Base-by-base conservation (phyloP, 306 rosid species). In the Cucumis hystrix region DNA sequence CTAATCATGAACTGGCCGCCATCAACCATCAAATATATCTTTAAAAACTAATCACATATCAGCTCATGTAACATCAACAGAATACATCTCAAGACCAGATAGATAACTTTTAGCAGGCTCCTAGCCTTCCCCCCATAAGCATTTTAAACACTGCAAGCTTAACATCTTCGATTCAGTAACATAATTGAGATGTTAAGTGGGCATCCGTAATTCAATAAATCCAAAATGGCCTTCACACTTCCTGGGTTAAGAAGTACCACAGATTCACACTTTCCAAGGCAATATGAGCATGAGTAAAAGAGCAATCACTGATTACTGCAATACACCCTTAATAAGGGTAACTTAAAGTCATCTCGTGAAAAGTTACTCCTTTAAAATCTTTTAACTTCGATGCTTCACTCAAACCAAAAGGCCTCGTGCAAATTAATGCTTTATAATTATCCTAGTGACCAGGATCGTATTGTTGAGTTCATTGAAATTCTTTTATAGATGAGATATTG, bases 241-340 rank as follows among this genome's bases (percentile, higher is more conserved):
- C 1, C 7, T 15, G 16, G 55, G 17, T 49, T 14, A 98, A 17
- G 98, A 83, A 37, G 99, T 86, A 20, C 98, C 99, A 87, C 99
- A 37, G 98, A 89, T 51, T 51, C n/a, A 16, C 56, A 51, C n/a
- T 4, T 51, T 52, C 16, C 2, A 52, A 6, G n/a, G 57, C 9
- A 52, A 52, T 15, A 52, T 16, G 5, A 52, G 57, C 57, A 52
- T 52, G 57, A 8, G 57, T 52, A 16, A 52, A 1, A 52, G 57
- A 3, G 0, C 57, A 51, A 5, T 16, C n/a, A 51, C 56, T 51
- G 56, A 13, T 51, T 4, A 15, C n/a, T 51, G 56, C 56, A 51
- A 6, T 52, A 14, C 16, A 49, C 55, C 55, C 55, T 49, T 49
- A 49, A 49, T 14, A 6, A 49, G 55, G 6, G 14, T 49, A 49